Evolutionary conservation across 2,329 filamentous ascomycete genomes (phyloP).

Genomic region (Dactylellina cionopaga): DNA sequence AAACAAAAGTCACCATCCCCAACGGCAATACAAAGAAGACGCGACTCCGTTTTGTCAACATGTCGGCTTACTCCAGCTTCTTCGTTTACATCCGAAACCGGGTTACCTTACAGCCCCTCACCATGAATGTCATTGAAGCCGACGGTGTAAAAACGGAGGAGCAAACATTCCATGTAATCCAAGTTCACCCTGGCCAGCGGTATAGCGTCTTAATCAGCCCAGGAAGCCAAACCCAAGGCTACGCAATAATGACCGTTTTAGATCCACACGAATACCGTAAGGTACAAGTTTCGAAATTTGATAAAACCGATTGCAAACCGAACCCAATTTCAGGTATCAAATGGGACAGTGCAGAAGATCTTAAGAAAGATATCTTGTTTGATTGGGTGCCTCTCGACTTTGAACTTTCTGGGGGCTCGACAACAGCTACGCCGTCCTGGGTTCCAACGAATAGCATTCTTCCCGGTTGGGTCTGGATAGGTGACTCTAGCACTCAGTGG

Average conservation of each 20-base stretch:
- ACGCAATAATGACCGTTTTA: background rate
- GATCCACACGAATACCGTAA: background rate
- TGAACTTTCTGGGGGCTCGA: background rate
- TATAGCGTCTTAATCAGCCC: background rate
- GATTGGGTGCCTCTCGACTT: background rate
- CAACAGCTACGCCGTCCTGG: background rate
- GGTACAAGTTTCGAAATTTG: background rate
- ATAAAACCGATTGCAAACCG: background rate
- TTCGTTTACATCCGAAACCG: background rate
- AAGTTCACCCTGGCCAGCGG: background rate
- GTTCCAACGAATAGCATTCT: background rate
- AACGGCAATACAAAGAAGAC: background rate
- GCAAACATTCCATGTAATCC: background rate
- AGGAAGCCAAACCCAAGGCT: background rate
- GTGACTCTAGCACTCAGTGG: background rate
- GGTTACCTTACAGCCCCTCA: background rate
- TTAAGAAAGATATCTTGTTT: background rate
- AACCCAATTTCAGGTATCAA: background rate
- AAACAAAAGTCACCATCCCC: background rate
- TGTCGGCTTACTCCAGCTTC: background rate
- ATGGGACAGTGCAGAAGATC: background rate
- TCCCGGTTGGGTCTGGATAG: background rate
- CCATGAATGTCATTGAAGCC: background rate
- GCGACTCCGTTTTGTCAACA: background rate
- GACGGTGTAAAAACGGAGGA: background rate